Evolutionary conservation across 805 yeast genomes (phyloP), one percentile per base, ranked within the genome.

Genomic region (Wickerhamiella bombiphila): DNA sequence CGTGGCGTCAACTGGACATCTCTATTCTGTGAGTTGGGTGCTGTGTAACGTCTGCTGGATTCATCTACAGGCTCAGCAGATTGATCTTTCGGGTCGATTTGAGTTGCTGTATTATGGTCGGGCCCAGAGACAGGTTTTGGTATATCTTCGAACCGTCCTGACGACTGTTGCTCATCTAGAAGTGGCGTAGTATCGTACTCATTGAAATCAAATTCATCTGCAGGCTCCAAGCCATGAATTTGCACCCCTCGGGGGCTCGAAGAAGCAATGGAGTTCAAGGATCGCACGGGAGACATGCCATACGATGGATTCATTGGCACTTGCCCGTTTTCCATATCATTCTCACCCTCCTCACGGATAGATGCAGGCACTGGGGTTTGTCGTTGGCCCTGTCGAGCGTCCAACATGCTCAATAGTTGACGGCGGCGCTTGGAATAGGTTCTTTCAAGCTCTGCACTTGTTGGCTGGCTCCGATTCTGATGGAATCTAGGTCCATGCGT

Each of bases 381-480:
- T 18, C 2, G n/a, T 13, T 9, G 43, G 39, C 8, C 42, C 36
- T 6, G 40, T 41, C 24, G 42, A 11, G 50, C 46, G 21, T 49
- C 51, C 13, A 50, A 45, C 41, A 49, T 39, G 15, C 34, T 36
- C 28, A 36, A 29, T 11, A 50, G 22, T 1, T 45, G 38, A 14
- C 37, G 29, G 13, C 45, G 36, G 34, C 53, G 48, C 28, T 40
- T 42, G 15, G 53, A 49, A 40, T 50, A 44, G 3, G 50, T 46
- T n/a, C 53, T 42, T n/a, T 44, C 43, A 4, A 49, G 38, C 20
- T 20, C 17, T 2, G 32, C 29, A 4, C 40, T 44, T 4, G 30
- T 34, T 2, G 44, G 13, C 18, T 16, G 34, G 9, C 49, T 42
- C 3, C 29, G 28, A 3, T 47, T 46, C n/a, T 29, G 29, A 13